Percentiles rank a stretch among this genome's conserved stretches.
These are phyloP conservation scores for Mortierella sp. DNA, from an alignment of 371 early-diverging fungal species.

Conservation along the genomic window DNA sequence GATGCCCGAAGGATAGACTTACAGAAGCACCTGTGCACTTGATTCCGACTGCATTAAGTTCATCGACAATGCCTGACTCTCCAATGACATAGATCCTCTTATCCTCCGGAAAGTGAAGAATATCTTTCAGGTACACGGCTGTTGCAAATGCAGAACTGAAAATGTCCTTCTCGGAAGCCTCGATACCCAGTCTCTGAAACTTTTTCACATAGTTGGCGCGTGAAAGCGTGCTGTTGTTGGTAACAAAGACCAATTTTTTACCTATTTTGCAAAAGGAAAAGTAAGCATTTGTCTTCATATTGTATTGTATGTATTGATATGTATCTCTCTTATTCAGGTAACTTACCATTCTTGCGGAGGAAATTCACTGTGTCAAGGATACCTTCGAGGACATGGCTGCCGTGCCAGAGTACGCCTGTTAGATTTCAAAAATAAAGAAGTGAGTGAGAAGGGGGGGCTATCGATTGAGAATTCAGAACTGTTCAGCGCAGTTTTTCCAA, in stretches of 20 bases:
- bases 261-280: no score
- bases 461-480: background rate
- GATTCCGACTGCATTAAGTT: constrained; percentile 84
- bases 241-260: constrained; percentile 92
- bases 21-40: constrained; percentile 67
- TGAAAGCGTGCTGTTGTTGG: constrained; percentile 96
- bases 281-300: no score
- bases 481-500: no score
- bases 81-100: constrained; percentile 95
- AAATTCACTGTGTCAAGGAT: constrained; percentile 76
- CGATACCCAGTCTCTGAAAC: constrained; percentile 81
- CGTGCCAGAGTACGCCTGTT: constrained; percentile 95
- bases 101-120: constrained; percentile 80
- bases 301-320: no score
- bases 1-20: constrained; percentile 35
- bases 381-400: constrained; percentile 73
- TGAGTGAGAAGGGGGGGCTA: background rate
- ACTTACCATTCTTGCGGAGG: constrained; percentile 77
- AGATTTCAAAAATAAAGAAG: background rate
- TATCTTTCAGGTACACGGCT: constrained; percentile 89
- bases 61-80: constrained; percentile 88
- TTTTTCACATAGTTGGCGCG: constrained; percentile 83
- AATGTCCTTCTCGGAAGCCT: constrained; percentile 88
- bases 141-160: constrained; percentile 96
- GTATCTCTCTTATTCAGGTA: constrained; percentile 1